Base-by-base conservation (phyloP, 257 asterid genomes). In the Solanum raphanifolium region DNA sequence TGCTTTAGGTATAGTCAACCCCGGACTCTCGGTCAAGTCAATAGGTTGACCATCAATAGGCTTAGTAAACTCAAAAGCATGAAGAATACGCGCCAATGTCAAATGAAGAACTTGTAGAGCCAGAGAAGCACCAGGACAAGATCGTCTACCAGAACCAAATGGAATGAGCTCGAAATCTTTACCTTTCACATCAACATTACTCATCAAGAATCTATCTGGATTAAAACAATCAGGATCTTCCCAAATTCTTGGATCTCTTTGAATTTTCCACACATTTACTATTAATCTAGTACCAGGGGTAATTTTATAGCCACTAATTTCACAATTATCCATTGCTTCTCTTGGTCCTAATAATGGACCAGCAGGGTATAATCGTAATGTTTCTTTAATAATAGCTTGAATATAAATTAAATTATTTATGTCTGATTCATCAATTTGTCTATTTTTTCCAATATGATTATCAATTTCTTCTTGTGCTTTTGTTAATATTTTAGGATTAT, bases 301-400 rank as follows among this genome's bases (percentile, higher is more conserved):
- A 16, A 94, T 43, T 27, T 91, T 89, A 87, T 92, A 93, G 18
- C 93, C 95, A 1, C 89, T 92, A 27, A 93, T 46, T 9, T n/a
- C 86, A 74, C 94, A 94, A 20, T 92, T 92, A 18, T 89, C 83
- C 0, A 32, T 73, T 5, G 94, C 87, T 58, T 89, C 85, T 5
- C 95, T 89, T 0, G 89, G 88, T 1, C 92, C 92, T n/a, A 65
- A 68, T 1, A 93, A 85, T 4, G 93, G 92, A 9, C 48, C 86
- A 0, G 92, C 87, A 23, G 95, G 95, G 25, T 92, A 89, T 1
- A 94, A 62, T 5, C 96, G 89, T 21, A 93, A 27, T 3, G 94
- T 89, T 90, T 94, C 98, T 83, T 94, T 94, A 35, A 94, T 55
- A 12, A 93, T 76, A 34, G 95, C 94, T 83, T 94, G 90, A 52